Conservation (phyloP, 129 eudicot species). For the Saussurea involucrata region DNA sequence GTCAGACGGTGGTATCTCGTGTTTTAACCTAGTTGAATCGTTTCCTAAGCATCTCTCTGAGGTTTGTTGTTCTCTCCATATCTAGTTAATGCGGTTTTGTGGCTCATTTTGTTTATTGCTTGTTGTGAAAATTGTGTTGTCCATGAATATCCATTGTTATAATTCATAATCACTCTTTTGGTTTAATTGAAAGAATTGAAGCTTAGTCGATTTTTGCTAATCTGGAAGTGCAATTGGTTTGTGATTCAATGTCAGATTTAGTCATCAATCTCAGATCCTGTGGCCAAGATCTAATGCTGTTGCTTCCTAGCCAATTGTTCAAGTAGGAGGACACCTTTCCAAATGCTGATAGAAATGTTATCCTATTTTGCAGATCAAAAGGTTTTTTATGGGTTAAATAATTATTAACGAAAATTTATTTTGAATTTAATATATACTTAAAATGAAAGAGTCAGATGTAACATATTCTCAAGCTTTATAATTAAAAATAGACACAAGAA, state of each 20-base stretch:
- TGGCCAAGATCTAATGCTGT: neutral
- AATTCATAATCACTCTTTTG: neutral
- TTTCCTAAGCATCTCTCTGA: neutral
- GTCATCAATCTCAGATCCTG: neutral
- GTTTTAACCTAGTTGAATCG: neutral
- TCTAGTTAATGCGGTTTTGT: neutral
- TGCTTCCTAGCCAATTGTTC: neutral
- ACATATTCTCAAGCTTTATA: neutral
- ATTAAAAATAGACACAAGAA: neutral
- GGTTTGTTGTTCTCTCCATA: neutral
- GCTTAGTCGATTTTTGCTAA: neutral
- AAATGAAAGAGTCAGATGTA: too few relatives aligned
- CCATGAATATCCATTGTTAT: neutral
- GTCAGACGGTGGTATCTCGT: neutral
- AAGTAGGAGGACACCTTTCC: neutral
- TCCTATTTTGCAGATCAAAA: neutral
- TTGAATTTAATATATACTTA: neutral
- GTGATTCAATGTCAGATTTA: neutral
- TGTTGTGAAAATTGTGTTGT: neutral
- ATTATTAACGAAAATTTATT: neutral
- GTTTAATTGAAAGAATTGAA: neutral
- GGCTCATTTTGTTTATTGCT: neutral
- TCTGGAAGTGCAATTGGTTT: neutral
- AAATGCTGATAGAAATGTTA: neutral
- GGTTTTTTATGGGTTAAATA: neutral